phyloP scores from a whole-genome alignment of 768 basidiomycete genomes.

The Boletus rubescentipes region DNA sequence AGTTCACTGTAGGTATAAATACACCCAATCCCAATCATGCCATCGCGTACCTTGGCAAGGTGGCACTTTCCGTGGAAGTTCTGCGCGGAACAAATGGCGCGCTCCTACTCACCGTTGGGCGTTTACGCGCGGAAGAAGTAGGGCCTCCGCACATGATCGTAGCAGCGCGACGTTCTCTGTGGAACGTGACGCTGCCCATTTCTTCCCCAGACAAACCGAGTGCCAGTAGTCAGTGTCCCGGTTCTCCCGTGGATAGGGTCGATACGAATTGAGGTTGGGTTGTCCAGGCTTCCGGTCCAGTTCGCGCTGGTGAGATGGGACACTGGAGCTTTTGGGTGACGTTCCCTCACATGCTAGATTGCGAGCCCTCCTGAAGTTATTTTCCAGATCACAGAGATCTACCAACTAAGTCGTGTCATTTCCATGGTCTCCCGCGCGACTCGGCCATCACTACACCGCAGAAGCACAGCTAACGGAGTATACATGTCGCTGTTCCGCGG shows the following conservation, averaged over 20 bases:
- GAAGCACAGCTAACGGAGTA: too few species aligned
- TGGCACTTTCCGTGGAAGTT: conserved; percentile 3
- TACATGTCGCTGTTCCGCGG: neutral
- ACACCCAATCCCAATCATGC: neutral
- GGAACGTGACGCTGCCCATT: neutral
- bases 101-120: neutral
- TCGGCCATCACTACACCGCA: too few species aligned
- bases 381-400: neutral
- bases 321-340: neutral
- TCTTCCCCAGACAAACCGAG: too few species aligned
- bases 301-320: too few species aligned
- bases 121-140: neutral
- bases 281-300: neutral
- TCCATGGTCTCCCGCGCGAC: too few species aligned
- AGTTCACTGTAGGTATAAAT: neutral
- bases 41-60: conserved; percentile 4
- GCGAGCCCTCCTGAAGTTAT: neutral
- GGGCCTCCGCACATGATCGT: too few species aligned
- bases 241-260: too few species aligned
- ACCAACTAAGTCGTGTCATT: too few species aligned
- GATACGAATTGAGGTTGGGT: neutral
- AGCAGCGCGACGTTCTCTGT: neutral
- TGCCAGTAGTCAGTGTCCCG: neutral
- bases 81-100: neutral
- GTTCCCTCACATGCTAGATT: neutral